Evolutionary conservation across 164 flowering plant species (phyloP).

Genomic region (Berberis thunbergii): DNA sequence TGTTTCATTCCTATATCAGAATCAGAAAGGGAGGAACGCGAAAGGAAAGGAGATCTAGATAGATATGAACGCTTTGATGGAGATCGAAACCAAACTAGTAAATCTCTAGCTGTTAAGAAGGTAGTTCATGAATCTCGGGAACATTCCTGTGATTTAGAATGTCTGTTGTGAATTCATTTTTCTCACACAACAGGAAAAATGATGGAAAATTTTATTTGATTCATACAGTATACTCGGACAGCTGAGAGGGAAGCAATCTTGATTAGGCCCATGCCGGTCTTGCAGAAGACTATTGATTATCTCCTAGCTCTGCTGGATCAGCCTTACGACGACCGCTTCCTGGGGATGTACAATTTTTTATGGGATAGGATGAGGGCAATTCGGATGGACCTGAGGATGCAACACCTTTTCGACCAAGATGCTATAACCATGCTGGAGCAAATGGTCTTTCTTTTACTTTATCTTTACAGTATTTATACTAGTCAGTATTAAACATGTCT

Average conservation of each 20-base stretch:
- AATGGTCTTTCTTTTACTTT: slow-evolving; percentile 50
- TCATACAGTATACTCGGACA: slow-evolving; percentile 79
- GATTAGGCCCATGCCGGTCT: slow-evolving; percentile 87
- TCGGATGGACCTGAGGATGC: slow-evolving; percentile 96
- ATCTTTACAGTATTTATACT: neutral
- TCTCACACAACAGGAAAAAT: slow-evolving; percentile 12
- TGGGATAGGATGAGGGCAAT: slow-evolving; percentile 99
- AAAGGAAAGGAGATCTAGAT: slow-evolving; percentile 97
- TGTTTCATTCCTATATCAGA: slow-evolving; percentile 37
- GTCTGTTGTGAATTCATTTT: neutral
- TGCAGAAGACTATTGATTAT: slow-evolving; percentile 79
- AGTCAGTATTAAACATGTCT: neutral
- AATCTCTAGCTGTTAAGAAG: slow-evolving; percentile 86
- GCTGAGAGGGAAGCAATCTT: slow-evolving; percentile 89
- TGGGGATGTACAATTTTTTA: slow-evolving; percentile 85
- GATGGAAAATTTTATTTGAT: slow-evolving; percentile 16
- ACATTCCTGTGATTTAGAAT: neutral
- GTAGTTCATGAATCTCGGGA: slow-evolving; percentile 23
- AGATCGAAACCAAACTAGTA: slow-evolving; percentile 80
- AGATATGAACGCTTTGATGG: slow-evolving; percentile 86
- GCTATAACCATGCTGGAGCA: slow-evolving; percentile 91
- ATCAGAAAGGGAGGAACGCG: slow-evolving; percentile 86
- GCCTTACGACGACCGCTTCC: slow-evolving; percentile 70
- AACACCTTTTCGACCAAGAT: slow-evolving; percentile 65
- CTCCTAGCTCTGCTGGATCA: slow-evolving; percentile 72